Percentiles rank a stretch among this genome's conserved stretches.
Conservation (phyloP, 2,329 filamentous ascomycete species). For the Ophiostoma australiae region DNA sequence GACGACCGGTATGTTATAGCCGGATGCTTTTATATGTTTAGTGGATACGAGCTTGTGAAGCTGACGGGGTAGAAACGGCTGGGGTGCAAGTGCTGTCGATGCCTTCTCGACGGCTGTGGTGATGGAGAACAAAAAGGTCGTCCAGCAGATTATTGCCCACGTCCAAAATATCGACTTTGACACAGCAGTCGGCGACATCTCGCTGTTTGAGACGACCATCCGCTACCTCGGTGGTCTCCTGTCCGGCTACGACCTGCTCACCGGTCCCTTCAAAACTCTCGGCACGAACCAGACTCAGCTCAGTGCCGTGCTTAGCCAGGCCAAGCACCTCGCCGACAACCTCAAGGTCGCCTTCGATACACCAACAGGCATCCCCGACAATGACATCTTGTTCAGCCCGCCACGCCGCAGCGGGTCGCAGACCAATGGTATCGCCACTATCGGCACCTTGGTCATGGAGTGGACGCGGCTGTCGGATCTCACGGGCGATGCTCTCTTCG, state of each 20-base stretch:
- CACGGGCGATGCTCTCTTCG: constrained; percentile 63
- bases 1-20: constrained; percentile 59
- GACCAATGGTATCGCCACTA: constrained; percentile 68
- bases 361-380: constrained; percentile 67
- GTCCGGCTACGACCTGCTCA: constrained; percentile 69
- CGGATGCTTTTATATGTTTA: background rate
- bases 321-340: constrained; percentile 62
- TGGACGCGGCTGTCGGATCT: constrained; percentile 78
- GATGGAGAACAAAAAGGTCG: constrained; percentile 64
- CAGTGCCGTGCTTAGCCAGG: constrained; percentile 59
- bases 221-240: constrained; percentile 78
- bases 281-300: constrained; percentile 42
- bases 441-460: constrained; percentile 74
- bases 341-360: constrained; percentile 77
- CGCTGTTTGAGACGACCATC: constrained; percentile 86
- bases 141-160: constrained; percentile 65
- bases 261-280: constrained; percentile 55
- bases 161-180: constrained; percentile 68
- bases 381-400: constrained; percentile 58
- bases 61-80: constrained; percentile 59
- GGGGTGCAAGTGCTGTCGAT: constrained; percentile 80
- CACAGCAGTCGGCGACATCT: constrained; percentile 56
- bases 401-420: constrained; percentile 45
- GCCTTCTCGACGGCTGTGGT: constrained; percentile 73
- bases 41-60: background rate